These are phyloP conservation scores for Penicillium sp. DNA, from an alignment of 2,329 filamentous ascomycete species.

Conservation along the genomic window DNA sequence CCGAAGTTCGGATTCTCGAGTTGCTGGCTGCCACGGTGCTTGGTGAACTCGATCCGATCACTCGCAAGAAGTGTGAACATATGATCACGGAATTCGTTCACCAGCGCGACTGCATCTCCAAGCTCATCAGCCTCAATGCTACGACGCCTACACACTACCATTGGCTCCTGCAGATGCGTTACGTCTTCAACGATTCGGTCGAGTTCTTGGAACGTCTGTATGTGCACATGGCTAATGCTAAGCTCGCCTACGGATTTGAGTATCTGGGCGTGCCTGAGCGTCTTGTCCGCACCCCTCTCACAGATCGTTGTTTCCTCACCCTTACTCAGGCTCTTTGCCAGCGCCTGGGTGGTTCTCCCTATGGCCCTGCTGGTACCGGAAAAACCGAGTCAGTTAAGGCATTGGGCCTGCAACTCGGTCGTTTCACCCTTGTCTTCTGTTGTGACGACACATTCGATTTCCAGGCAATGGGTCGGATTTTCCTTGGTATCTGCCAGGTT, in stretches of 20 bases:
- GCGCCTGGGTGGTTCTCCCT: conserved; percentile 91
- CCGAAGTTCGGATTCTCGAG: conserved; percentile 79
- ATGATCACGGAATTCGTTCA: conserved; percentile 98
- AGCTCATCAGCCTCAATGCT: conserved; percentile 73
- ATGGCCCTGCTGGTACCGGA: conserved; percentile 94
- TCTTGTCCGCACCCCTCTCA: conserved; percentile 92
- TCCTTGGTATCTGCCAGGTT: conserved; percentile 97
- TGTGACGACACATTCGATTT: conserved; percentile 99
- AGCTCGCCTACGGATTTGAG: conserved; percentile 94
- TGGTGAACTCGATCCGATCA: conserved; percentile 79
- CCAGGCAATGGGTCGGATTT: conserved; percentile 99
- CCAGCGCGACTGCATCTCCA: conserved; percentile 89
- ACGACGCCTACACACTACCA: conserved; percentile 75
- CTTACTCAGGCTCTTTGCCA: conserved; percentile 95
- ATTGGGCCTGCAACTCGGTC: conserved; percentile 88
- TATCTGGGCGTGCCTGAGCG: conserved; percentile 96
- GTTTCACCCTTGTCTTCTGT: conserved; percentile 98
- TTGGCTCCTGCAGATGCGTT: conserved; percentile 97
- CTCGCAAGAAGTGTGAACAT: conserved; percentile 95
- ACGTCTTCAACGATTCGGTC: conserved; percentile 79
- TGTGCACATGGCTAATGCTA: conserved; percentile 96
- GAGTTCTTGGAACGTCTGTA: conserved; percentile 78
- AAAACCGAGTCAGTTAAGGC: conserved; percentile 99
- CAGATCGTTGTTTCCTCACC: conserved; percentile 96
- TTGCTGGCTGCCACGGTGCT: conserved; percentile 86